phyloP scores from a whole-genome alignment of 2,329 filamentous ascomycete genomes.

The Fusarium sp. region DNA sequence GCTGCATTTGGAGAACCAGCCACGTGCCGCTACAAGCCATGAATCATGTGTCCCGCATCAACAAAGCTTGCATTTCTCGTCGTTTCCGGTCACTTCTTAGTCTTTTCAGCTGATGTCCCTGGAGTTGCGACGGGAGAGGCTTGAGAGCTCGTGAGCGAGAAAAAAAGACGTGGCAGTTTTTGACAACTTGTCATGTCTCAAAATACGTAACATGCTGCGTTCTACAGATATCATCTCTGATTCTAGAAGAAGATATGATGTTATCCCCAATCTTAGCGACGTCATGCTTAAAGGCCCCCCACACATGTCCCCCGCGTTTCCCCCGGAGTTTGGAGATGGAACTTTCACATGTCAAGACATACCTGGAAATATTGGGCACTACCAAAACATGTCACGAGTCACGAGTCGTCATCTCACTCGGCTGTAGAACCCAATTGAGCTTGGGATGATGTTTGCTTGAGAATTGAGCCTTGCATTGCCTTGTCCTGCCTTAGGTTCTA shows the following conservation, averaged over 20 bases:
- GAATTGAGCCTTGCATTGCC: conserved; percentile 3
- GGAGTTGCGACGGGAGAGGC: conserved; percentile 10
- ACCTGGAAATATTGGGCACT: not conserved
- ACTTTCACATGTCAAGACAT: conserved; percentile 45
- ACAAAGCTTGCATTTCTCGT: conserved; percentile 28
- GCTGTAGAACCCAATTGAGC: conserved; percentile 32
- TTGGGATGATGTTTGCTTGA: conserved; percentile 10
- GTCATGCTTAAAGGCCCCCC: conserved; percentile 23
- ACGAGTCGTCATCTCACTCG: conserved; percentile 38
- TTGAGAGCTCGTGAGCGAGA: conserved; percentile 9
- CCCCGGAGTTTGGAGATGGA: conserved; percentile 17
- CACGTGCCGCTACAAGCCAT: conserved; percentile 30
- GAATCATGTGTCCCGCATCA: conserved; percentile 30
- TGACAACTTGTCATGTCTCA: not conserved
- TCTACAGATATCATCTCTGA: not conserved
- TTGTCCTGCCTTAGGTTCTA: not conserved
- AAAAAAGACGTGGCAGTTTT: not conserved
- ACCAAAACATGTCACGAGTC: conserved; percentile 38
- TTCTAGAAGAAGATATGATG: not conserved
- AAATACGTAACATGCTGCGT: not conserved
- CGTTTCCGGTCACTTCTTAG: not conserved
- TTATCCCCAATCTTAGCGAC: conserved; percentile 12
- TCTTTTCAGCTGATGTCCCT: conserved; percentile 2
- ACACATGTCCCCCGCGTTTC: conserved; percentile 29
- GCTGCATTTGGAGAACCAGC: conserved; percentile 4